phyloP scores from a whole-genome alignment of 345 rosid genomes.

The Trapa bicornis region DNA sequence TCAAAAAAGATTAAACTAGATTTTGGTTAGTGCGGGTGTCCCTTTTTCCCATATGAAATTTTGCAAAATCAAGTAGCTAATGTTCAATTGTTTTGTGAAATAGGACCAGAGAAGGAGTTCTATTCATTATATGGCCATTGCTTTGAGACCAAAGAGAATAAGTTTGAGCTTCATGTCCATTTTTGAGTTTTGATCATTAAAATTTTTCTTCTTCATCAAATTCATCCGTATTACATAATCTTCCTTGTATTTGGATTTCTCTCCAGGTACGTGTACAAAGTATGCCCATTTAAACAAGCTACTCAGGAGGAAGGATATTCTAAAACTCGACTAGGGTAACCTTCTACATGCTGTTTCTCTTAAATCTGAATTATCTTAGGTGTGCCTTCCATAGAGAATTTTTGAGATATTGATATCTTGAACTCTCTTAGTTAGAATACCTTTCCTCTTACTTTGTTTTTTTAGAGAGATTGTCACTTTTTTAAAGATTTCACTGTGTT shows the following conservation, averaged over 20 bases:
- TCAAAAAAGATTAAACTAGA: conserved; percentile 70
- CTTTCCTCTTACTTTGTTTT: neutral
- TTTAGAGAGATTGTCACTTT: neutral
- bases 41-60: neutral
- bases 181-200: neutral
- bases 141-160: conserved; percentile 83
- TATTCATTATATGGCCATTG: conserved; percentile 67
- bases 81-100: neutral
- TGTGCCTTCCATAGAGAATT: neutral
- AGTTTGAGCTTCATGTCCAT: conserved; percentile 25
- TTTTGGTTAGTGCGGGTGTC: conserved; percentile 42
- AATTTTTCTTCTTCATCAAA: neutral
- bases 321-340: conserved; percentile 69
- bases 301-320: conserved; percentile 75
- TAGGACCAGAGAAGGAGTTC: conserved; percentile 92
- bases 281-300: conserved; percentile 78
- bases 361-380: neutral
- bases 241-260: neutral
- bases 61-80: neutral
- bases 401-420: no score
- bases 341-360: conserved; percentile 6
- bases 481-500: neutral
- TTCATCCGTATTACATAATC: neutral
- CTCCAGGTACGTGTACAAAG: conserved; percentile 83
- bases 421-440: no score